Conservation (phyloP, 2,329 filamentous ascomycete genomes). For the Trichoderma lentiforme region DNA sequence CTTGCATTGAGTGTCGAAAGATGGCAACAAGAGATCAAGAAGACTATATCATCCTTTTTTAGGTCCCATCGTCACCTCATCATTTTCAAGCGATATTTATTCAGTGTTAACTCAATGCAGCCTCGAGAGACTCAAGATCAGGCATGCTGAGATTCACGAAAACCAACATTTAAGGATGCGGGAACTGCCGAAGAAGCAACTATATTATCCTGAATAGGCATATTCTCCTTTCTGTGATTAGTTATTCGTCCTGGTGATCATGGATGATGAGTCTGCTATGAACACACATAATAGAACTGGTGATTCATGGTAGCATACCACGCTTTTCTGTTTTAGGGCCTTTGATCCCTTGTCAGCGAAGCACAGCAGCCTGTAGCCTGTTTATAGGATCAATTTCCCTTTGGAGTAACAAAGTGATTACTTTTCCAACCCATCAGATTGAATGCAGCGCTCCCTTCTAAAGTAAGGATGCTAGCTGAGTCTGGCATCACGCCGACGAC, state of each 20-base stretch:
- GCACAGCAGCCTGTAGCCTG: background rate
- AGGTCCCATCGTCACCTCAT: background rate
- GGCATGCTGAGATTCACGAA: background rate
- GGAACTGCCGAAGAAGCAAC: background rate
- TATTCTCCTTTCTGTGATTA: background rate
- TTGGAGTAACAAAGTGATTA: background rate
- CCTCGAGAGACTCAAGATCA: background rate
- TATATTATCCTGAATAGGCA: background rate
- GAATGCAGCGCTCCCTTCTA: background rate
- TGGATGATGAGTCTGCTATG: background rate
- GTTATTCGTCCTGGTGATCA: background rate
- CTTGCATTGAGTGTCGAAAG: background rate
- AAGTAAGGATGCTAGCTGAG: background rate
- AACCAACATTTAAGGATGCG: background rate
- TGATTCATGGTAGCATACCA: background rate
- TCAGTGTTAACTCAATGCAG: background rate
- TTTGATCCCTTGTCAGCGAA: background rate
- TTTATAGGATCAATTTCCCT: background rate
- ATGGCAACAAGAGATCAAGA: background rate
- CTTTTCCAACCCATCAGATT: background rate
- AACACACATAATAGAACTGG: background rate
- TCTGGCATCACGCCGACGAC: background rate
- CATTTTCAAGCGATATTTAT: background rate
- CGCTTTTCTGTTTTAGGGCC: background rate
- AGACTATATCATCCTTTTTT: background rate